Conservation (phyloP, 108 stramenopile genomes). For the Skeletonema costatum region DNA sequence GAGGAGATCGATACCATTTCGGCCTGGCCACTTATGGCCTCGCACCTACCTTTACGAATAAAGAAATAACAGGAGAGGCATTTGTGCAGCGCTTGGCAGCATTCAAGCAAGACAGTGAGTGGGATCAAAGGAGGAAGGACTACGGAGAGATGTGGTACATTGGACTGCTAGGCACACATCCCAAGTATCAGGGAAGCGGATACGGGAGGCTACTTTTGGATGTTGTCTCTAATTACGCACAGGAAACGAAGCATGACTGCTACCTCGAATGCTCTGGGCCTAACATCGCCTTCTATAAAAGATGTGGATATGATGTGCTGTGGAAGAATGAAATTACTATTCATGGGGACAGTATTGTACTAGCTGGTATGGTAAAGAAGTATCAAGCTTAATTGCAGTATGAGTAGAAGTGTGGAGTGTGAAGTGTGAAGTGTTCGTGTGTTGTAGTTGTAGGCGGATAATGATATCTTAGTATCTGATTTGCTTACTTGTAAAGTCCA, state of each 20-base stretch:
- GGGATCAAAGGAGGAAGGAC: not conserved
- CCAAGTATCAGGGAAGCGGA: not conserved
- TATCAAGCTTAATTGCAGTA: too few species aligned
- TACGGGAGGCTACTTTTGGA: not conserved
- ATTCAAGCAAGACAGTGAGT: not conserved
- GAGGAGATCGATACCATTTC: not conserved
- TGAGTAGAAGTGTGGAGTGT: too few species aligned
- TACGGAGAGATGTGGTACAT: not conserved
- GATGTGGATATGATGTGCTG: not conserved
- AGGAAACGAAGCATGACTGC: not conserved
- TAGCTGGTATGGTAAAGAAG: not conserved
- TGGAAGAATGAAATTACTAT: not conserved
- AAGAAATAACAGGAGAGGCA: not conserved
- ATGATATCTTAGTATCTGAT: too few species aligned
- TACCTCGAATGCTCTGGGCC: not conserved
- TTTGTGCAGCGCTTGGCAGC: not conserved
- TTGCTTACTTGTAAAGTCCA: too few species aligned
- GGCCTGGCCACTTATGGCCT: not conserved
- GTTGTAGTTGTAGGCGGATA: too few species aligned
- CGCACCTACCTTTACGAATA: not conserved
- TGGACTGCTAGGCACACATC: not conserved
- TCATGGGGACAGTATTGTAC: not conserved
- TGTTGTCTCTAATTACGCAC: not conserved
- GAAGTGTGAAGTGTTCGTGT: too few species aligned
- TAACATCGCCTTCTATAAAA: not conserved